Evolutionary conservation across 2,329 filamentous ascomycete genomes (phyloP).

Genomic region (Pleoardoris graminearum): DNA sequence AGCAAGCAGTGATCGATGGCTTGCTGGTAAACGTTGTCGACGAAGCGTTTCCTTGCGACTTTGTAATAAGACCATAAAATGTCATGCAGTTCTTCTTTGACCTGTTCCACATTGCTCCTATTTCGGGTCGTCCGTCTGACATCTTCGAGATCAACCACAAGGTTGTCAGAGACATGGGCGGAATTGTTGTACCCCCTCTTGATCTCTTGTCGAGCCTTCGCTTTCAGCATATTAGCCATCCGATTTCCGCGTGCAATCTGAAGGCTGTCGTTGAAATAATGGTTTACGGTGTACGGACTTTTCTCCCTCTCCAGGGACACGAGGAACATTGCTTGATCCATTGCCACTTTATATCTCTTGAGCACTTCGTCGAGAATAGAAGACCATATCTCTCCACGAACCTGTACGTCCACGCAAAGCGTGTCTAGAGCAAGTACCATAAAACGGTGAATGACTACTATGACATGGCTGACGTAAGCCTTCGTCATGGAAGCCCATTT

Average conservation of each 20-base stretch:
- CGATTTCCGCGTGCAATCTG: constrained; percentile 9
- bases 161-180: no score
- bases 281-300: constrained; percentile 14
- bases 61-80: constrained; percentile 65
- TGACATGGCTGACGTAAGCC: constrained; percentile 6
- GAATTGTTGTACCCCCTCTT: no score
- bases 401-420: constrained; percentile 1
- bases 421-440: background rate
- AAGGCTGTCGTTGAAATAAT: constrained; percentile 12
- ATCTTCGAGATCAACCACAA: no score
- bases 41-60: constrained; percentile 62
- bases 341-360: background rate
- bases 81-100: constrained; percentile 61
- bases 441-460: background rate
- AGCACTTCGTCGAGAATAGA: background rate
- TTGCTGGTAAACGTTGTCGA: constrained; percentile 65
- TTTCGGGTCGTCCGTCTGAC: no score
- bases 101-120: constrained; percentile 19
- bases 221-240: constrained; percentile 2
- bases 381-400: constrained; percentile 2
- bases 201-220: no score
- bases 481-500: constrained; percentile 7
- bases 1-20: constrained; percentile 31
- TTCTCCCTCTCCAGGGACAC: constrained; percentile 11
- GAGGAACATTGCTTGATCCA: constrained; percentile 2